Evolutionary conservation across 345 rosid species (phyloP).

Genomic region (Draba incana): DNA sequence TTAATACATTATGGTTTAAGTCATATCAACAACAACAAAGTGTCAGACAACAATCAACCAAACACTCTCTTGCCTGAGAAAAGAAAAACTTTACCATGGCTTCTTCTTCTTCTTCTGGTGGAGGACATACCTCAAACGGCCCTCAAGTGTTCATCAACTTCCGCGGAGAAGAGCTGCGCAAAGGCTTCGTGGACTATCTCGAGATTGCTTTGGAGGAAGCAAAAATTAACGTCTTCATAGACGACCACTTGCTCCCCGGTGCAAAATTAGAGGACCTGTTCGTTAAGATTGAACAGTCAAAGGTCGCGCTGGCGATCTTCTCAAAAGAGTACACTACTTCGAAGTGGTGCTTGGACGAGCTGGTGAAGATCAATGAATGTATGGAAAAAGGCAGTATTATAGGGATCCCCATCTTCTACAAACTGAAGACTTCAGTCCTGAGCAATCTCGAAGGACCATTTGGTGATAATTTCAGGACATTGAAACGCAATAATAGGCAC

Average conservation of each 20-base stretch:
- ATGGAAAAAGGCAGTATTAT: not conserved
- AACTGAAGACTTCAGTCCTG: not conserved
- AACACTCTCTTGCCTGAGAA: not conserved
- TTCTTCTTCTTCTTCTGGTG: constrained; percentile 2
- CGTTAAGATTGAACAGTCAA: constrained; percentile 16
- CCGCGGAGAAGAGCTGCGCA: constrained; percentile 19
- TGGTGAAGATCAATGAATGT: constrained; percentile 10
- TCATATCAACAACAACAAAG: not conserved
- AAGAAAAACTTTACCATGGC: not conserved
- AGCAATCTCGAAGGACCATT: not conserved
- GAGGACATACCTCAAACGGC: not conserved
- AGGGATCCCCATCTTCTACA: constrained; percentile 27
- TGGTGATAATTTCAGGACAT: not conserved
- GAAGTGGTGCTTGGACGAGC: constrained; percentile 19
- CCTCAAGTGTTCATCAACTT: constrained; percentile 35
- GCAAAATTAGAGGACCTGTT: not conserved
- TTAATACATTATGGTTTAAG: not conserved
- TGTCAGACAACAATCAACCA: not conserved
- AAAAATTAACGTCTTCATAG: constrained; percentile 19
- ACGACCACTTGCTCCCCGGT: not conserved
- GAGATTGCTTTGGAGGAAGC: not conserved
- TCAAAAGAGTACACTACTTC: constrained; percentile 8
- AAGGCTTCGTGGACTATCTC: constrained; percentile 18
- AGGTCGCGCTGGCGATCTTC: constrained; percentile 5
- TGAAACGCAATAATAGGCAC: not conserved